Base-by-base conservation (phyloP, 2,329 filamentous ascomycete genomes). In the Plenodomus biglobosus region DNA sequence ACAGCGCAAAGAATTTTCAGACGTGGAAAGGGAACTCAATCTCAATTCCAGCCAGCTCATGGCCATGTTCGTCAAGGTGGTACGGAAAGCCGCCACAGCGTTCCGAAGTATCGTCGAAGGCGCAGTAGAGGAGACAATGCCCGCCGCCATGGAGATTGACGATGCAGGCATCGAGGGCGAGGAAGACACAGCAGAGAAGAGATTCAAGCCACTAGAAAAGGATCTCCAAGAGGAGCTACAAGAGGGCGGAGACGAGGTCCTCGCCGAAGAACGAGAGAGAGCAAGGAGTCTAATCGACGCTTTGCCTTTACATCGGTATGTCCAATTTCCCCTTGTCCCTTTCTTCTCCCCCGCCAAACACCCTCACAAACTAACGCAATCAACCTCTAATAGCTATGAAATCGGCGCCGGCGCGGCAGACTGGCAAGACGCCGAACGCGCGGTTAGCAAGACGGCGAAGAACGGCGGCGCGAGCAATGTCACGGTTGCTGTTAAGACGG, bases 21-120 rank as follows among this genome's bases (percentile, higher is more conserved):
- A 83, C 11, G 76, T 96, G 8, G 87, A 92, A 53, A 84, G 86
- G 54, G 94, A 99, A 65, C 74, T 96, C 2, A 81, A 80, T 7
- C 75, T 96, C 5, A 84, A 83, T 1, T 81, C 84, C 2, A 86
- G 85, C 38, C 94, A 97, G 75, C 77, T 96, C 3, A 79, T 99
- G 53, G 92, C 92, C 52, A 95, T 97, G 87, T 97, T 99, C 73
- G 90, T 96, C 71, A 99, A 99, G 78, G 87, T 96, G 52, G 81
- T 96, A 50, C 85, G 91, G 57, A 97, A 97, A 76, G 81, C 96
- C 34, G 88, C 88, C 2, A 79, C 82, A 2, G 83, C 92, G 67
- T 94, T 99, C 73, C 83, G 85, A 24, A 76, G 80, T 3, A 74
- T 97, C 1, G 80, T 96, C 2, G 83, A 90, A 36, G 84, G 83